Evolutionary conservation across 306 rosid genomes (phyloP).

Genomic region (Cucurbita ficifolia): DNA sequence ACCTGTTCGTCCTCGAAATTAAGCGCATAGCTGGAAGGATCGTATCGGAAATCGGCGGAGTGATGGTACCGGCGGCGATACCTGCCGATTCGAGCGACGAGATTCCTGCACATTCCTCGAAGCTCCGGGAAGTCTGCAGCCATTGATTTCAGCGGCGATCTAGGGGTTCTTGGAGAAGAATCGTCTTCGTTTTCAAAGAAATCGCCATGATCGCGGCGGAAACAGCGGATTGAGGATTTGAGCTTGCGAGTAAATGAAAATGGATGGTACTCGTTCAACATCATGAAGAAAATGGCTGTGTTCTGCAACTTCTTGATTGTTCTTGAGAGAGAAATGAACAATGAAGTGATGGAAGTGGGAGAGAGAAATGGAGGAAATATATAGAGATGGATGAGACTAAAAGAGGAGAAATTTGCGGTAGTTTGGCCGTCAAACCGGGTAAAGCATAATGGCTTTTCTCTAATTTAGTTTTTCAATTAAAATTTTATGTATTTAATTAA

Average conservation of each 20-base stretch:
- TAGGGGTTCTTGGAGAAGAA: not conserved
- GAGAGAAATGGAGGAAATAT: not conserved
- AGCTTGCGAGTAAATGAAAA: not conserved
- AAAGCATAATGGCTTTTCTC: too few species aligned
- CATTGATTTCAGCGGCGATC: not conserved
- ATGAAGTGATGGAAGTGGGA: not conserved
- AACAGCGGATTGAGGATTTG: conserved; percentile 3
- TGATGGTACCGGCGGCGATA: not conserved
- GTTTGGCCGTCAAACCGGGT: not conserved
- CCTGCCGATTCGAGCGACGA: not conserved
- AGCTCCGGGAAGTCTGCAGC: not conserved
- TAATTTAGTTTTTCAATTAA: too few species aligned
- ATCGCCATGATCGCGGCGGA: not conserved
- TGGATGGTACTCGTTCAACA: conserved; percentile 8
- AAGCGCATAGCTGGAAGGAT: conserved; percentile 6
- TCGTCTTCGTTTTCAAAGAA: not conserved
- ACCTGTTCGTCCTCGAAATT: conserved; percentile 4
- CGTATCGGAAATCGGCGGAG: not conserved
- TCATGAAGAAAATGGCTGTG: not conserved
- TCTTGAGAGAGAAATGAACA: not conserved
- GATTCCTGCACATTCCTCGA: not conserved
- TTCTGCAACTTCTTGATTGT: not conserved
- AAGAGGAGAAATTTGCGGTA: conserved; percentile 3
- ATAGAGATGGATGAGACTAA: not conserved
- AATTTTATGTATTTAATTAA: too few species aligned